A percentile compares a stretch with the other conserved stretches of the same genome.
Conservation (phyloP, 2,329 filamentous ascomycete genomes). For the Alternaria burnsii region DNA sequence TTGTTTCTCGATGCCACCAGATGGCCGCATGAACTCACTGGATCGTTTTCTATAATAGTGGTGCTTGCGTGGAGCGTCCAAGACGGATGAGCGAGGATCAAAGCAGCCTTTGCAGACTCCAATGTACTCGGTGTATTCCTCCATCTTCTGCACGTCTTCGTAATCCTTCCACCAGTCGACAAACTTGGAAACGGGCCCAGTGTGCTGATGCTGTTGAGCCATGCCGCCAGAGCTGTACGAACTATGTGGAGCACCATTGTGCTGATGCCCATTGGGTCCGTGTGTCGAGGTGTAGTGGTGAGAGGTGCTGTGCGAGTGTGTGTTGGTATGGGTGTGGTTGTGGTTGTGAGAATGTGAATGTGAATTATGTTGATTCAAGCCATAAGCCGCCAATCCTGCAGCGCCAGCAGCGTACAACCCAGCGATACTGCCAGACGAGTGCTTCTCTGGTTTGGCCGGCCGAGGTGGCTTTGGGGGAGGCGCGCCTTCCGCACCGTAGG, state of each 20-base stretch:
- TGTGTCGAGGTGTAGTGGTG: slow-evolving; percentile 41
- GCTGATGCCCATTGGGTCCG: slow-evolving; percentile 36
- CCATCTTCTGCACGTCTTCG: slow-evolving; percentile 71
- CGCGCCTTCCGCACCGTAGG: slow-evolving; percentile 24
- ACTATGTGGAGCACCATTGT: slow-evolving; percentile 28
- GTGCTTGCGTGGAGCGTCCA: slow-evolving; percentile 68
- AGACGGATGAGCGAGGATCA: slow-evolving; percentile 64
- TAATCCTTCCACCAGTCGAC: slow-evolving; percentile 70
- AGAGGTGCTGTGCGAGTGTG: slow-evolving; percentile 21
- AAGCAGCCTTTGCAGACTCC: slow-evolving; percentile 73
- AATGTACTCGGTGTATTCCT: slow-evolving; percentile 73
- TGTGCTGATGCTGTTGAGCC: slow-evolving; percentile 61
- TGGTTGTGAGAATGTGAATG: slow-evolving; percentile 18
- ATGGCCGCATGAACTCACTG: slow-evolving; percentile 52
- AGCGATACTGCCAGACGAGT: slow-evolving; percentile 53
- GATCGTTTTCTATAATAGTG: slow-evolving; percentile 60
- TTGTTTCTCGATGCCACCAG: slow-evolving; percentile 66
- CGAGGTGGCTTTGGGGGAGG: slow-evolving; percentile 47
- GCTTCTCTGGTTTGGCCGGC: slow-evolving; percentile 54
- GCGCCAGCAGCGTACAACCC: slow-evolving; percentile 58
- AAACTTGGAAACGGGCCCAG: slow-evolving; percentile 64
- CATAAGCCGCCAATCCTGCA: slow-evolving; percentile 59
- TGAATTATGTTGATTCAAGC: slow-evolving; percentile 53
- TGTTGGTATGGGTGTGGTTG: slow-evolving; percentile 43
- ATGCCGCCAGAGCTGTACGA: slow-evolving; percentile 48